Evolutionary conservation across 768 basidiomycete genomes (phyloP), one percentile per base, ranked within the genome.

Genomic region (Pleurotus ostreatus): DNA sequence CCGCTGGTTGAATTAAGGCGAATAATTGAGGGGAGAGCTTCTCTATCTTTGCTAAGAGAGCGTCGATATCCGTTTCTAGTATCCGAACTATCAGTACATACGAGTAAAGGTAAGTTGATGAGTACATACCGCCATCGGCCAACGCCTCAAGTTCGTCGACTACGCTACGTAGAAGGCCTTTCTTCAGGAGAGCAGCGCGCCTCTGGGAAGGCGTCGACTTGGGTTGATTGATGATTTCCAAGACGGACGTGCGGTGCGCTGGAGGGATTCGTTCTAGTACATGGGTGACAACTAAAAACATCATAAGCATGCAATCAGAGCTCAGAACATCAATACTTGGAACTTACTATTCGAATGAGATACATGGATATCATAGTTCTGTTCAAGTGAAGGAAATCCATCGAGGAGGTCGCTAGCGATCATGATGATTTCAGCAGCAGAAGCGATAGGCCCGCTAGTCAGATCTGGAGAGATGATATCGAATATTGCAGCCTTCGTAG

Each of bases 401-500:
- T 85, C 80, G 30, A 94, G 71, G 56, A 82, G 83, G 55, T 85
- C 79, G 58, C 81, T 83, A 13, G 84, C 80, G 13, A 93, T 74
- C 2, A 85, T 75, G 47, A 94, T 81, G 2, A 86, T 71, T 67
- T 94, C 92, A 8, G 88, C 89, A 6, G 81, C 82, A 13, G 90
- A 85, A 8, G 88, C 89, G 22, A 80, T 69, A 7, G 84, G 81
- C 1, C 89, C 87, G 18, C 70, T 76, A 41, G 71, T 74, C 34
- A 87, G 64, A 62, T 93, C 91, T 0, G 84, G 83, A 9, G 88
- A 88, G 58, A 94, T 87, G 52, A 94, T 91, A 66, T 94, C 92
- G 59, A 92, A 85, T 18, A 89, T 78, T 0, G 91, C 91, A 0
- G 85, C 88, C 63, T 90, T 91, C 54, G 78, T 76, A 47, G 78